phyloP scores from a whole-genome alignment of 495 filamentous ascomycete genomes.

The Xylaria flabelliformis region DNA sequence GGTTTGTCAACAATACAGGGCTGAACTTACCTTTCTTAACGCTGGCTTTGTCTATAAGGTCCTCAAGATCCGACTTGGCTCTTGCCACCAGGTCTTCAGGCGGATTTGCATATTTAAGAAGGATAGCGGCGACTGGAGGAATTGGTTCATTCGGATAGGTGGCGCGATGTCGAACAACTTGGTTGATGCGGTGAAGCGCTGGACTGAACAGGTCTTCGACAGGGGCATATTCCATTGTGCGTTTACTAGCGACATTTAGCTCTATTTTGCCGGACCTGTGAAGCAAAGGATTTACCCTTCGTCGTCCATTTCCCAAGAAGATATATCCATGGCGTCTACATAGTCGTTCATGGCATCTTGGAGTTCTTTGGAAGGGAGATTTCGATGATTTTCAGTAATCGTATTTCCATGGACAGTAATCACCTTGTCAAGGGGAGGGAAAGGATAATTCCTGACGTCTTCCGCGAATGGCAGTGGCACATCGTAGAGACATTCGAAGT shows the following conservation, averaged over 20 bases:
- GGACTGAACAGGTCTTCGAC: constrained; percentile 91
- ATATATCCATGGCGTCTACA: constrained; percentile 93
- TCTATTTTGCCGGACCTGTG: background rate
- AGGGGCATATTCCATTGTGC: constrained; percentile 68
- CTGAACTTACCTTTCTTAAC: constrained; percentile 78
- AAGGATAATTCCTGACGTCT: constrained; percentile 86
- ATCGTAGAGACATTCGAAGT: constrained; percentile 89
- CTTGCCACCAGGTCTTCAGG: constrained; percentile 68
- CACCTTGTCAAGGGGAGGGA: constrained; percentile 88
- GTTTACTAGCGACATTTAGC: constrained; percentile 60
- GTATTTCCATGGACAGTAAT: constrained; percentile 87
- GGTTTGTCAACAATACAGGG: background rate
- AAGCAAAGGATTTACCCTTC: constrained; percentile 64
- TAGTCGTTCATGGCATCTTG: constrained; percentile 84
- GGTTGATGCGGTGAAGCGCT: constrained; percentile 85
- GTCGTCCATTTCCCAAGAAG: constrained; percentile 61
- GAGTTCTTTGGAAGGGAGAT: constrained; percentile 79
- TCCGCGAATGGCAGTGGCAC: constrained; percentile 93
- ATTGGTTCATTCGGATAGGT: constrained; percentile 73
- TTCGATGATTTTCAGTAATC: constrained; percentile 77
- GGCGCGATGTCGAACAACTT: constrained; percentile 83
- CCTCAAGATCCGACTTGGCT: constrained; percentile 62
- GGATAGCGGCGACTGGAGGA: constrained; percentile 67
- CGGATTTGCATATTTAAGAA: constrained; percentile 77
- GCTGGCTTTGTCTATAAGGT: constrained; percentile 70